Percentiles rank a stretch among this genome's conserved stretches.
phyloP scores from a whole-genome alignment of 2,329 filamentous ascomycete genomes.

The Stachybotrys chlorohalonatus region DNA sequence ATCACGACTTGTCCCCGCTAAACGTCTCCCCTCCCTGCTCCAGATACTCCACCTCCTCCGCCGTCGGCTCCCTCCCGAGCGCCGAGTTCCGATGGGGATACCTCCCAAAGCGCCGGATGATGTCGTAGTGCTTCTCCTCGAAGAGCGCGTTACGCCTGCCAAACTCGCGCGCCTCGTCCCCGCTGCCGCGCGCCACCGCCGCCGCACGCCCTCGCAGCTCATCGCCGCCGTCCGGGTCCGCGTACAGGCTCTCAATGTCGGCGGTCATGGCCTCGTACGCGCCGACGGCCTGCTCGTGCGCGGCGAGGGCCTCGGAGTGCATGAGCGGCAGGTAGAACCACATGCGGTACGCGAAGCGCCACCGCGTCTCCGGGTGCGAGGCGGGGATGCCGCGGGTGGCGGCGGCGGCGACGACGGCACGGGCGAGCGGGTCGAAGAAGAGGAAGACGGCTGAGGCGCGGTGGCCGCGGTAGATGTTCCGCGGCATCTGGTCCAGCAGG shows the following conservation, averaged over 20 bases:
- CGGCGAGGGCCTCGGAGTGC: constrained; percentile 43
- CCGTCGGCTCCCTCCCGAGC: constrained; percentile 37
- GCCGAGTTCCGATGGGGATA: constrained; percentile 50
- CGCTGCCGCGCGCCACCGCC: constrained; percentile 13
- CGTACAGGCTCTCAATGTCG: constrained; percentile 21
- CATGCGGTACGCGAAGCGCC: constrained; percentile 28
- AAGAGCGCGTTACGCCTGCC: constrained; percentile 18
- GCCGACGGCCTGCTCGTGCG: constrained; percentile 29
- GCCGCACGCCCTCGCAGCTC: constrained; percentile 17
- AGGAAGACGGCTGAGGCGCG: constrained; percentile 35
- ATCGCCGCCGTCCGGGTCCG: constrained; percentile 13
- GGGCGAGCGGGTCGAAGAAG: constrained; percentile 46
- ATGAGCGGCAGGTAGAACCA: constrained; percentile 55
- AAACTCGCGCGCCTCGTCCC: constrained; percentile 14
- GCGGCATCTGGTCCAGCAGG: constrained; percentile 53
- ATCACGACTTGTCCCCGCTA: not conserved
- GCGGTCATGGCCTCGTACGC: constrained; percentile 20
- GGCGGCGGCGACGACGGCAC: constrained; percentile 29
- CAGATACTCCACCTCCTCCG: constrained; percentile 41
- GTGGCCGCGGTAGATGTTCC: constrained; percentile 49
- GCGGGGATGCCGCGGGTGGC: constrained; percentile 21
- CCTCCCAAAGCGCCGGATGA: constrained; percentile 44
- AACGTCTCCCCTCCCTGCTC: constrained; percentile 33
- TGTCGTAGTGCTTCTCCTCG: constrained; percentile 36
- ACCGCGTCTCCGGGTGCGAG: constrained; percentile 17